These are phyloP conservation scores for Sphaceloma murrayae DNA, from an alignment of 2,329 filamentous ascomycete genomes.

Conservation along the genomic window DNA sequence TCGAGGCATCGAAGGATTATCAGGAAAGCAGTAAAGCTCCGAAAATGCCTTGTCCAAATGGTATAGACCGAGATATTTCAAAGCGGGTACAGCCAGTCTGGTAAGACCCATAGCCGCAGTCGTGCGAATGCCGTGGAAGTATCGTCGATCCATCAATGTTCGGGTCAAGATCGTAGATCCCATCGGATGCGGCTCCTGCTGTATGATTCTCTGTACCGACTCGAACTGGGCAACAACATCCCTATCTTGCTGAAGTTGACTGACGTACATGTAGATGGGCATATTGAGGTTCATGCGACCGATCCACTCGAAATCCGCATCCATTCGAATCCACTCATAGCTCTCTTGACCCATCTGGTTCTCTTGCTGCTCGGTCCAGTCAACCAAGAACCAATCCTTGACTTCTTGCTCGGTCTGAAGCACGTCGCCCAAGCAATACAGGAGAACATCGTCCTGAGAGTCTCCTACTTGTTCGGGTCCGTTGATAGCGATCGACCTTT, in stretches of 20 bases:
- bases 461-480: constrained; percentile 45
- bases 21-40: constrained; percentile 76
- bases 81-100: constrained; percentile 61
- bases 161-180: constrained; percentile 82
- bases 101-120: constrained; percentile 74
- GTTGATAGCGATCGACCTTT: constrained; percentile 56
- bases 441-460: constrained; percentile 66
- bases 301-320: constrained; percentile 97
- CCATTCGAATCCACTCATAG: constrained; percentile 97
- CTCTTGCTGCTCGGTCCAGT: constrained; percentile 86
- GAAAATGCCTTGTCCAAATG: constrained; percentile 82
- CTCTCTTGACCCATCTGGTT: constrained; percentile 88
- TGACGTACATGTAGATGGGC: constrained; percentile 95
- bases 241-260: constrained; percentile 90
- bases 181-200: constrained; percentile 61
- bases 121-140: constrained; percentile 85
- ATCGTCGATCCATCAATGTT: constrained; percentile 82
- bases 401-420: constrained; percentile 75
- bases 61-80: constrained; percentile 67
- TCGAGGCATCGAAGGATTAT: constrained; percentile 60
- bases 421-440: constrained; percentile 88
- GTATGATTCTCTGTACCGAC: constrained; percentile 64
- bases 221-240: constrained; percentile 83
- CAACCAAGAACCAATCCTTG: constrained; percentile 70
- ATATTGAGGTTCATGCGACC: constrained; percentile 73